phyloP scores from a whole-genome alignment of 2,329 filamentous ascomycete species.

The Colletotrichum camelliae region DNA sequence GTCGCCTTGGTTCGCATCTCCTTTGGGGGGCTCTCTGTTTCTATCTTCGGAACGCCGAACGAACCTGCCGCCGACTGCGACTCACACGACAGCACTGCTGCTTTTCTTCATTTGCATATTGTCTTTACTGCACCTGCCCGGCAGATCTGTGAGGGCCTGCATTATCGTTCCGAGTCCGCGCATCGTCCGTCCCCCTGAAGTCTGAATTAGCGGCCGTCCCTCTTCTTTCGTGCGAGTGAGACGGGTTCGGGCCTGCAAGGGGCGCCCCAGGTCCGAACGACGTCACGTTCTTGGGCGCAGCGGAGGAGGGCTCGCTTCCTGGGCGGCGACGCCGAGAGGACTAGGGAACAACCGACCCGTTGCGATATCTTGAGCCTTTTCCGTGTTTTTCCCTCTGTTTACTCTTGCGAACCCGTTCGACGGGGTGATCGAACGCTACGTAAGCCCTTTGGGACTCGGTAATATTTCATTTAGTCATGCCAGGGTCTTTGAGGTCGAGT shows the following conservation, averaged over 20 bases:
- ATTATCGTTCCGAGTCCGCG: not conserved
- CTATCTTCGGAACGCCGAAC: not conserved
- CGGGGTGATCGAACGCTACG: not conserved
- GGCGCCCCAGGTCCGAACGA: not conserved
- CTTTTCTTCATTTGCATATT: not conserved
- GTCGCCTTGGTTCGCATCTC: not conserved
- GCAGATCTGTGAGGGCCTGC: not conserved
- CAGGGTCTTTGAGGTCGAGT: not conserved
- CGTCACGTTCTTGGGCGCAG: not conserved
- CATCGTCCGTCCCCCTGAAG: not conserved
- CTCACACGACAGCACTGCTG: not conserved
- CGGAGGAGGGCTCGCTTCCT: not conserved
- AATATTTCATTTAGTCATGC: not conserved
- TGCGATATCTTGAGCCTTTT: not conserved
- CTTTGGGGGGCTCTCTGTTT: not conserved
- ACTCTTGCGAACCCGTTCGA: not conserved
- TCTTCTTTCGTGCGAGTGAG: not conserved
- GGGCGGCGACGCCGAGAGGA: slow-evolving; percentile 4
- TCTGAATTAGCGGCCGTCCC: not conserved
- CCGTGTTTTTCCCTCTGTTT: not conserved
- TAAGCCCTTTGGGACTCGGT: not conserved
- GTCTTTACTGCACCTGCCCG: not conserved
- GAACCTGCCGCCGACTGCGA: not conserved
- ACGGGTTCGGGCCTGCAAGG: not conserved
- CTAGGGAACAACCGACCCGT: not conserved